These are phyloP conservation scores for Rehmannia glutinosa DNA, from an alignment of 257 asterid species.

Conservation along the genomic window DNA sequence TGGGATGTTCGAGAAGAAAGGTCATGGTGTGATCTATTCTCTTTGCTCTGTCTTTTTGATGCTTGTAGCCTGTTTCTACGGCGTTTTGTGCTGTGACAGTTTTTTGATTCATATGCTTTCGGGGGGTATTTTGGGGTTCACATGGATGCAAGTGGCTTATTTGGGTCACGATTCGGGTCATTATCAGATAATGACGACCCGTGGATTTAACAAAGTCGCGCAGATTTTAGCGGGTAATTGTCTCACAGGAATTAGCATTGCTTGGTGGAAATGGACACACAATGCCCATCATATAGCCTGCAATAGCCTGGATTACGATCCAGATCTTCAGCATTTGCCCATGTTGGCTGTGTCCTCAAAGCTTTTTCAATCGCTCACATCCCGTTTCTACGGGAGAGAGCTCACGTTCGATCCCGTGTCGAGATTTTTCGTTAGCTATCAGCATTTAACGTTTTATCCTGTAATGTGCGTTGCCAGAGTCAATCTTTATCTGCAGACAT, in stretches of 20 bases:
- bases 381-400: conserved; percentile 56
- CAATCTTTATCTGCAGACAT: conserved; percentile 72
- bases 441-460: conserved; percentile 70
- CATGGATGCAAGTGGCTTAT: conserved; percentile 62
- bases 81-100: conserved; percentile 25
- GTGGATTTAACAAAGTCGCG: conserved; percentile 42
- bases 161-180: conserved; percentile 96
- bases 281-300: conserved; percentile 82
- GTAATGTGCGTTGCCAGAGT: conserved; percentile 63
- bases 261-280: conserved; percentile 99
- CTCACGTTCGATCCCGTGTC: conserved; percentile 58
- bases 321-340: conserved; percentile 90
- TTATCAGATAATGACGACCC: conserved; percentile 56
- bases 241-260: conserved; percentile 88
- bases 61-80: conserved; percentile 28
- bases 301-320: conserved; percentile 87
- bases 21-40: conserved; percentile 38
- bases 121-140: conserved; percentile 33
- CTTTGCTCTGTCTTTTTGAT: conserved; percentile 13
- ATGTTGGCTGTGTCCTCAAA: conserved; percentile 61
- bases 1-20: conserved; percentile 48
- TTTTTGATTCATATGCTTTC: conserved; percentile 29
- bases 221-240: conserved; percentile 81
- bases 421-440: conserved; percentile 62
- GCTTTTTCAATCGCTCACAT: conserved; percentile 47